phyloP scores from a whole-genome alignment of 768 basidiomycete species.

The Paxillus involutus region DNA sequence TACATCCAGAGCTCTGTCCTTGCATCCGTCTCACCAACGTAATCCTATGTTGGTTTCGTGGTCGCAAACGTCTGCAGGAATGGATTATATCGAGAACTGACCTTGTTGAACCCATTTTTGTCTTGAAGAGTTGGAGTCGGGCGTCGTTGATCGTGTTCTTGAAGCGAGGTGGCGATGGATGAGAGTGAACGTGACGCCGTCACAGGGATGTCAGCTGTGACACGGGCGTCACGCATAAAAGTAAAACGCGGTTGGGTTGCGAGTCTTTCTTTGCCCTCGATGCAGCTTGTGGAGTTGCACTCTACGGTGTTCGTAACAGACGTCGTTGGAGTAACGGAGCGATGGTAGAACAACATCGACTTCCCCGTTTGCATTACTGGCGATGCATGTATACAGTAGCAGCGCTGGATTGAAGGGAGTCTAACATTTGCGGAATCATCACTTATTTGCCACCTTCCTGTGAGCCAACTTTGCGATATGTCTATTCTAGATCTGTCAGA shows the following conservation, averaged over 20 bases:
- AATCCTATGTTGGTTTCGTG: not conserved
- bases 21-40: constrained; percentile 9
- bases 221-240: constrained; percentile 15
- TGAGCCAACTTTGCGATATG: not conserved
- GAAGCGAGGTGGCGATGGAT: constrained; percentile 9
- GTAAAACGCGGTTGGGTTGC: not conserved
- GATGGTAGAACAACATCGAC: constrained; percentile 44
- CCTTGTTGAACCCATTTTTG: constrained; percentile 81
- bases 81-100: constrained; percentile 38
- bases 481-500: not conserved
- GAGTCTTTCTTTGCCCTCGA: constrained; percentile 35
- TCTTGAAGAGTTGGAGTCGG: constrained; percentile 27
- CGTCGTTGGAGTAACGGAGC: constrained; percentile 62
- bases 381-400: constrained; percentile 7
- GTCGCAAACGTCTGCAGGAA: not conserved
- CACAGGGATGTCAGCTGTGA: constrained; percentile 24
- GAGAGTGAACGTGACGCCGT: constrained; percentile 26
- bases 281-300: constrained; percentile 48
- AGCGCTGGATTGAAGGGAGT: not conserved
- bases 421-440: not conserved
- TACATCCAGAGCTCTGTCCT: constrained; percentile 11
- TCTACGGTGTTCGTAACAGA: constrained; percentile 36
- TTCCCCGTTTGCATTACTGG: constrained; percentile 14
- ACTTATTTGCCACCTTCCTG: not conserved
- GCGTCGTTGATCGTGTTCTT: constrained; percentile 26